Evolutionary conservation across 805 yeast species (phyloP), one percentile per base, ranked within the genome.

Genomic region (Candida khao-thaluensis): DNA sequence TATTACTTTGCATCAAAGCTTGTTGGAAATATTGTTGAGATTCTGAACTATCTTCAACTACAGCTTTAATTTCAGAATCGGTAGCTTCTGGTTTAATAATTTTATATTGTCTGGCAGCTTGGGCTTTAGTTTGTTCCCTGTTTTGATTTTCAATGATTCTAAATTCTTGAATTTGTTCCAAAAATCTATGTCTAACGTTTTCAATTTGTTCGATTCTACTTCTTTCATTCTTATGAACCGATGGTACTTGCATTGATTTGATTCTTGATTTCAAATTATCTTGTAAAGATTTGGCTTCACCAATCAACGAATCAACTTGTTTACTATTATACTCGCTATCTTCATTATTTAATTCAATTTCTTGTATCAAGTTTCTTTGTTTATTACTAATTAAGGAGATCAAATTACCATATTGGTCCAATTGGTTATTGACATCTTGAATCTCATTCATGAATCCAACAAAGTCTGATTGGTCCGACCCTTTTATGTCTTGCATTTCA

Each of bases 1-100:
- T 82, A 59, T 86, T 85, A 39, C 89, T 82, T 64, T 84, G 84
- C 69, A 83, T 72, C 48, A 88, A 73, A 12, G 97, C 97, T 66
- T 89, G 95, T 43, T 95, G 88, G 68, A 93, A 93, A 53, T 90
- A 86, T 68, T 91, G 98, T 59, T 84, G 89, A 38, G 88, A 85
- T 49, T 84, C 85, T 17, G 41, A 34, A 40, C 78, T 79, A 54
- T 88, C 95, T 51, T 83, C 90, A 42, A 90, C 81, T 35, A 90
- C 95, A 38, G 82, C 86, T 49, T 78, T 79, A 45, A 91, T 85
- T 68, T 91, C 95, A 36, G 74, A 85, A 18, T 84, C 85, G 14
- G 91, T 75, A 3, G 95, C 93, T 45, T 81, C 84, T 7, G 95
- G 95, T 54, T 81, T 84, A 47, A 87, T 93, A 55, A 93, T 86